A percentile compares a stretch with the other conserved stretches of the same genome.
phyloP scores from a whole-genome alignment of 257 asterid genomes.

The Nicotiana attenuata region DNA sequence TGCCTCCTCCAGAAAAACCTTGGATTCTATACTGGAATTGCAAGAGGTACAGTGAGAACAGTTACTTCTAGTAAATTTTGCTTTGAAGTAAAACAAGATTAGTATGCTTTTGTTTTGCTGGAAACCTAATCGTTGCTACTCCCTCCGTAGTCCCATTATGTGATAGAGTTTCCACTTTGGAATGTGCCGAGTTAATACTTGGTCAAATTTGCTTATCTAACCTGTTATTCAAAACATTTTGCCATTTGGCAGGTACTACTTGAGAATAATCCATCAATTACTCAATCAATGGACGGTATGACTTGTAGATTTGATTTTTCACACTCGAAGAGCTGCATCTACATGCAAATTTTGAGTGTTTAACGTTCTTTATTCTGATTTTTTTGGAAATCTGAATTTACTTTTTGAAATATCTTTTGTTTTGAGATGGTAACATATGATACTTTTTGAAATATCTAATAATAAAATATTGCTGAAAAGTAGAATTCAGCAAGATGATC shows the following conservation, averaged over 20 bases:
- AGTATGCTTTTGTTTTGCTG: conserved; percentile 2
- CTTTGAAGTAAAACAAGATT: background rate
- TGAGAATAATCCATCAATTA: conserved; percentile 66
- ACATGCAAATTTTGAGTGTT: background rate
- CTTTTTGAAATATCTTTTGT: background rate
- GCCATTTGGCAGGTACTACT: conserved; percentile 65
- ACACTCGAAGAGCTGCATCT: background rate
- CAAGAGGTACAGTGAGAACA: conserved; percentile 58
- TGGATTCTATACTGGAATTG: conserved; percentile 63
- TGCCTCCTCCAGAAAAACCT: conserved; percentile 65
- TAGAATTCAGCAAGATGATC: background rate
- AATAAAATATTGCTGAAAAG: background rate
- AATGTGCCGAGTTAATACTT: background rate
- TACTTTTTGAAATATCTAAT: background rate
- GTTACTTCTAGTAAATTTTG: background rate
- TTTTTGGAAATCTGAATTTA: background rate
- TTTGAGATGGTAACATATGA: too few relatives aligned
- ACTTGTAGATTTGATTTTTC: background rate
- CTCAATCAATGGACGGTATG: conserved; percentile 56
- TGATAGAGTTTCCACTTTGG: background rate
- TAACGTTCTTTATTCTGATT: background rate
- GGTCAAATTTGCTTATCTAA: background rate
- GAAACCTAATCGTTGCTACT: background rate
- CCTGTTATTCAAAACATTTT: background rate
- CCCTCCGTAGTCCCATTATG: background rate